A percentile compares a stretch with the other conserved stretches of the same genome.
phyloP scores from a whole-genome alignment of 1,284 basidiomycete genomes.

The Leccinum huronense region DNA sequence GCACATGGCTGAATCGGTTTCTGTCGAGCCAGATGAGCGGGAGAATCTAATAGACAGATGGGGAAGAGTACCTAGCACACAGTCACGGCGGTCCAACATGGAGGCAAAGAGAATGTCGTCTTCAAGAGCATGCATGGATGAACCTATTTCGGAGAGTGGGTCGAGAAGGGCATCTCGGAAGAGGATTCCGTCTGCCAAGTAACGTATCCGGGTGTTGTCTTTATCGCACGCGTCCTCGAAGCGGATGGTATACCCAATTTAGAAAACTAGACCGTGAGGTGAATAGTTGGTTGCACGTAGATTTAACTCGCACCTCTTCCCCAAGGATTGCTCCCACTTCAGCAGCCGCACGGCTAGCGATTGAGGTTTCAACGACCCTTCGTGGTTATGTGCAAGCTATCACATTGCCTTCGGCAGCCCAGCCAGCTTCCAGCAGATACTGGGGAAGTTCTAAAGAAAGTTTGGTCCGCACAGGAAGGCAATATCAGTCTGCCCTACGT shows the following conservation, averaged over 20 bases:
- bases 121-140: slow-evolving; percentile 34
- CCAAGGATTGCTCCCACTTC: slow-evolving; percentile 89
- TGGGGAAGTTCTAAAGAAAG: slow-evolving; percentile 80
- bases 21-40: too few species aligned
- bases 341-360: slow-evolving; percentile 85
- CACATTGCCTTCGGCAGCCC: slow-evolving; percentile 76
- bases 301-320: slow-evolving; percentile 66
- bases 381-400: slow-evolving; percentile 94
- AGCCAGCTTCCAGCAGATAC: slow-evolving; percentile 88
- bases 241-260: slow-evolving; percentile 97
- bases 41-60: too few species aligned
- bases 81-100: too few species aligned
- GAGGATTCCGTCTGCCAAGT: slow-evolving; percentile 98
- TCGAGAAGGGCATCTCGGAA: slow-evolving; percentile 93
- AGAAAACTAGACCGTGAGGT: background rate
- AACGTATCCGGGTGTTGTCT: slow-evolving; percentile 85
- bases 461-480: slow-evolving; percentile 3
- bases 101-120: too few species aligned
- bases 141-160: slow-evolving; percentile 47
- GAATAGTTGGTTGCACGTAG: background rate
- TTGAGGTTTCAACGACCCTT: slow-evolving; percentile 92
- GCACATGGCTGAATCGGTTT: too few species aligned
- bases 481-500: slow-evolving; percentile 33
- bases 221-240: slow-evolving; percentile 92
- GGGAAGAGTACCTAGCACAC: too few species aligned